These are phyloP conservation scores for Aspergillus versicolor DNA, from an alignment of 2,329 filamentous ascomycete species.

Conservation along the genomic window DNA sequence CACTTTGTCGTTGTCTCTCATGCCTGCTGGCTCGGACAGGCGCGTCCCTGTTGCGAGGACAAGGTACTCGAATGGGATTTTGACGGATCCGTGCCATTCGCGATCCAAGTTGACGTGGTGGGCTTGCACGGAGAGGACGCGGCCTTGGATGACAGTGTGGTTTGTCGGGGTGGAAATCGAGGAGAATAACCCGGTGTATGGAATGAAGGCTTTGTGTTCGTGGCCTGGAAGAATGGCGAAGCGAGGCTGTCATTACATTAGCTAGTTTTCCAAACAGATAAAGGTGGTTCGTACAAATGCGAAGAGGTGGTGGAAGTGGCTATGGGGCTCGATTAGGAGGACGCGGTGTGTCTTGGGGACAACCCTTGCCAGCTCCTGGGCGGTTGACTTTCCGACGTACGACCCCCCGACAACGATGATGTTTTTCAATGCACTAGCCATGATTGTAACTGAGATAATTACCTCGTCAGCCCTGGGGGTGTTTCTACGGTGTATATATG, in stretches of 20 bases:
- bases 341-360: conserved; percentile 36
- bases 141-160: conserved; percentile 33
- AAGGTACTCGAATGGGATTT: conserved; percentile 35
- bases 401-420: conserved; percentile 39
- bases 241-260: conserved; percentile 24
- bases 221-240: conserved; percentile 36
- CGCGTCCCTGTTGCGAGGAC: conserved; percentile 35
- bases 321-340: conserved; percentile 35
- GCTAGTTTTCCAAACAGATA: not conserved
- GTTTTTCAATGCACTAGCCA: conserved; percentile 32
- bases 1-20: conserved; percentile 33
- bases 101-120: conserved; percentile 32
- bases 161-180: conserved; percentile 20
- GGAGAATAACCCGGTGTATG: conserved; percentile 33
- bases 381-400: conserved; percentile 36
- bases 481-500: not conserved
- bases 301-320: conserved; percentile 38
- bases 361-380: conserved; percentile 35
- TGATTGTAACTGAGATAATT: conserved; percentile 11
- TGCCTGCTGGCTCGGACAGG: conserved; percentile 34
- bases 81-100: conserved; percentile 32
- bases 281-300: conserved; percentile 29
- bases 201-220: conserved; percentile 39
- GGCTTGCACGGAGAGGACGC: conserved; percentile 30
- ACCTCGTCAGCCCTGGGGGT: not conserved